Evolutionary conservation across 768 basidiomycete genomes (phyloP), one percentile per base, ranked within the genome.

Genomic region (Tephrocybe rancida): DNA sequence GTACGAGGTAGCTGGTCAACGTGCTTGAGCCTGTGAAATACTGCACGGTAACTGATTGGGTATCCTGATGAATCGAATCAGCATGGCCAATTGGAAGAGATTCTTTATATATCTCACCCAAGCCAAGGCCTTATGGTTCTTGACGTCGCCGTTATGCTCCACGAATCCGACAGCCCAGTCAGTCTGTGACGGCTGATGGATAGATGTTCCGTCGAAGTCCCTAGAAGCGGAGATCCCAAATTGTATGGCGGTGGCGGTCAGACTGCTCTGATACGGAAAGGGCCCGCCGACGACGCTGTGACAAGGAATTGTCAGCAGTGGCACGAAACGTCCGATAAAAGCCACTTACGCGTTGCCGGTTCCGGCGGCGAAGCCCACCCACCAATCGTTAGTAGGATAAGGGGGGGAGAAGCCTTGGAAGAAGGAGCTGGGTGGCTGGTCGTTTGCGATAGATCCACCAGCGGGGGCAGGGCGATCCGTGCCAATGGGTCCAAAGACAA

Each of bases 311-410:
- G 32, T 24, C 21, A 26, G 18, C 18, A 18, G 13, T 21, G 30
- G 5, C 1, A 16, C 29, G 21, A 43, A 19, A 50, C 16, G 24
- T 19, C 14, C 5, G 49, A 38, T 35, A 25, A 30, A 32, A 19
- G 8, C 14, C 19, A 58, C 65, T 55, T 52, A 64, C 65, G 55
- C 56, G 58, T 57, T 60, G 22, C 57, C 66, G 18, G 59, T 61
- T 19, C 59, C 61, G 6, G 68, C 67, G 22, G 63, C 67, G 55
- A 63, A 72, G 22, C 66, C 70, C 9, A 67, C 63, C 70, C 70
- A 72, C 70, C 70, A 72, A 48, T 66, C 66, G 29, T 69, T 70
- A 14, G 70, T 72, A 16, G 70, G 69, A 45, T 63, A 72, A 1
- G 70, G 69, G 21, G 69, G 68, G 35, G 62, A 58, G 55, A 63